Evolutionary conservation across 148 eudicot species (phyloP), one percentile per base, ranked within the genome.

Genomic region (Amaranthus hypochondriacus): DNA sequence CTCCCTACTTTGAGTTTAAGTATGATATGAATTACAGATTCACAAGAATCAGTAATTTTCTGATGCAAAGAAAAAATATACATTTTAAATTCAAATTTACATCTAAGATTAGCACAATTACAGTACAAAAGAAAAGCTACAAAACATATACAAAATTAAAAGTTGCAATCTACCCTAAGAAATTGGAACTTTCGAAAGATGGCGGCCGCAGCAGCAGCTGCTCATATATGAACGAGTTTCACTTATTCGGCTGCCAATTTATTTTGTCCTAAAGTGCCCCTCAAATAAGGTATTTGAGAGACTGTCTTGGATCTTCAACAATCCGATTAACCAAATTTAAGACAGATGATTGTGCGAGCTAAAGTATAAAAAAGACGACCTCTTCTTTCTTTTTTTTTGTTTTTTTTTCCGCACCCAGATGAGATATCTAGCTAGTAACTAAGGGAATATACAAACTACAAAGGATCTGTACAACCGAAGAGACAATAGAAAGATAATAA

Each of bases 381-480:
- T 48, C 66, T 60, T 51, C 53, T 52, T 28, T 48, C 66, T 60
- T 51, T 44, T 52, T 28, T 47, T 68, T 48, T 15, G n/a, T 55
- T 11, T 11, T 54, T 5, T 66, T 56, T 64, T 63, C 18, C 13
- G 7, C 13, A 2, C 6, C 63, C 13, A 62, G 46, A 12, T 68
- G 49, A 68, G 68, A 67, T 28, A 43, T 46, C 70, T 69, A 75
- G 49, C 78, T 75, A 75, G 63, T 69, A 75, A 43, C 78, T 75
- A 75, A 69, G 50, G 58, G 67, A 70, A 79, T 79, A 56, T 79
- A 79, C 82, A 75, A 54, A 75, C 50, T 79, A 79, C 82, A 75
- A 54, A 75, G 21, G 44, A 49, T 49, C 75, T 75, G 75, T 75
- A 63, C 67, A 71, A 11, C 59, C 62, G 12, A 56, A 56, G 9